Percentiles rank a stretch among this genome's conserved stretches.
Conservation (phyloP, 805 yeast species). For the Candida bentonensis region DNA sequence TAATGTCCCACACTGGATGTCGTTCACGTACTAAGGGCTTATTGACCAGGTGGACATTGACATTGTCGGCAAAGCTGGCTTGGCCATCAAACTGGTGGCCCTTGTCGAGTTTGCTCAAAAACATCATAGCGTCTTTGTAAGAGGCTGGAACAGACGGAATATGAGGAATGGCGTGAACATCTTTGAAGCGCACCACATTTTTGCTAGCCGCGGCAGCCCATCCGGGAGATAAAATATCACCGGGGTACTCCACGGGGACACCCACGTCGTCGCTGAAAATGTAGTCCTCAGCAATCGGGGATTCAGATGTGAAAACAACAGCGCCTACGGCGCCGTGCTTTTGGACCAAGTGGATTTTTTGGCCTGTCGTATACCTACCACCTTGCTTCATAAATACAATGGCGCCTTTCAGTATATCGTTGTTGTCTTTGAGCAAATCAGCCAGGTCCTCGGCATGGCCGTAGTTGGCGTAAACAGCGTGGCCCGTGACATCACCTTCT, state of each 20-base stretch:
- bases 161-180: slow-evolving; percentile 46
- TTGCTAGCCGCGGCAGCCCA: slow-evolving; percentile 36
- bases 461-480: slow-evolving; percentile 47
- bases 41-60: slow-evolving; percentile 21
- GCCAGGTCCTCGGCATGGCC: slow-evolving; percentile 48
- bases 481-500: slow-evolving; percentile 40
- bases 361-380: slow-evolving; percentile 12
- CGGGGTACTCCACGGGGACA: slow-evolving; percentile 45
- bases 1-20: slow-evolving; percentile 65
- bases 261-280: slow-evolving; percentile 32
- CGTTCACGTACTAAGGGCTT: slow-evolving; percentile 33
- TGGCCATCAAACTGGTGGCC: slow-evolving; percentile 23
- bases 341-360: slow-evolving; percentile 5
- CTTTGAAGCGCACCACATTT: slow-evolving; percentile 28
- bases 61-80: slow-evolving; percentile 17
- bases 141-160: slow-evolving; percentile 72
- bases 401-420: slow-evolving; percentile 30
- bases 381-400: slow-evolving; percentile 53
- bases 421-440: slow-evolving; percentile 21
- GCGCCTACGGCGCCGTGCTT: slow-evolving; percentile 52
- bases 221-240: slow-evolving; percentile 73
- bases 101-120: slow-evolving; percentile 23
- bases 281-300: slow-evolving; percentile 27
- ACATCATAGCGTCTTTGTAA: slow-evolving; percentile 46
- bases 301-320: slow-evolving; percentile 42